phyloP scores from a whole-genome alignment of 2,329 filamentous ascomycete genomes.

The Rutstroemia sydowiana region DNA sequence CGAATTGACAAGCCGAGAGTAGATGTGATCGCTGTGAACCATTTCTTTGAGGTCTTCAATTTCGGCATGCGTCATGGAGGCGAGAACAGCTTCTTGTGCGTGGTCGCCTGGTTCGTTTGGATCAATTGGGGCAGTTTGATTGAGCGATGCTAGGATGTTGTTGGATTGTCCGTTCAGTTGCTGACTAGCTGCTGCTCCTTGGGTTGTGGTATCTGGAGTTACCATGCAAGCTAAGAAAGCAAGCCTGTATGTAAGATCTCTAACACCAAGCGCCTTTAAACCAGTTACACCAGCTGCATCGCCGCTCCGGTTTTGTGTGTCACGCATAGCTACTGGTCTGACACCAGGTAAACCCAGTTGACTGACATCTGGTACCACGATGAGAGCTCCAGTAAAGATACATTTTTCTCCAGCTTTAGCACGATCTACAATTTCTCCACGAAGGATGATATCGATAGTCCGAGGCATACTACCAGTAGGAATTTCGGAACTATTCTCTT shows the following conservation, averaged over 20 bases:
- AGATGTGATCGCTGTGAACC: conserved; percentile 95
- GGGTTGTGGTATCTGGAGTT: conserved; percentile 75
- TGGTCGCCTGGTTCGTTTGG: conserved; percentile 67
- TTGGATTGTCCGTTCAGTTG: conserved; percentile 64
- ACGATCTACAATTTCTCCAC: conserved; percentile 94
- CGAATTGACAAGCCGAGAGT: conserved; percentile 84
- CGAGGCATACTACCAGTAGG: conserved; percentile 97
- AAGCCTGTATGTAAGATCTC: conserved; percentile 88
- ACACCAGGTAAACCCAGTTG: conserved; percentile 86
- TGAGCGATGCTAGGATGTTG: conserved; percentile 80
- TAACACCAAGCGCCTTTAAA: conserved; percentile 85
- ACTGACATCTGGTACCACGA: conserved; percentile 94
- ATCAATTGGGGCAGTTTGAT: conserved; percentile 62
- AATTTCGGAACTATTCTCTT: conserved; percentile 97
- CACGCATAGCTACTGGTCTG: conserved; percentile 73
- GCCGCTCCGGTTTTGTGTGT: conserved; percentile 69
- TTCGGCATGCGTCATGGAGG: conserved; percentile 76
- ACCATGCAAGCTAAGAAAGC: conserved; percentile 98
- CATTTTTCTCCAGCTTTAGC: conserved; percentile 98
- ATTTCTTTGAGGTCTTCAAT: conserved; percentile 87
- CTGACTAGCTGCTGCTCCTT: conserved; percentile 65
- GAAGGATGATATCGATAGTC: conserved; percentile 93
- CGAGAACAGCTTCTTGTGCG: conserved; percentile 79
- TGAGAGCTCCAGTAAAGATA: conserved; percentile 91
- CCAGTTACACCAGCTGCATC: conserved; percentile 80